Base-by-base conservation (phyloP, 1,284 basidiomycete species). In the Rhodotorula glutinis region DNA sequence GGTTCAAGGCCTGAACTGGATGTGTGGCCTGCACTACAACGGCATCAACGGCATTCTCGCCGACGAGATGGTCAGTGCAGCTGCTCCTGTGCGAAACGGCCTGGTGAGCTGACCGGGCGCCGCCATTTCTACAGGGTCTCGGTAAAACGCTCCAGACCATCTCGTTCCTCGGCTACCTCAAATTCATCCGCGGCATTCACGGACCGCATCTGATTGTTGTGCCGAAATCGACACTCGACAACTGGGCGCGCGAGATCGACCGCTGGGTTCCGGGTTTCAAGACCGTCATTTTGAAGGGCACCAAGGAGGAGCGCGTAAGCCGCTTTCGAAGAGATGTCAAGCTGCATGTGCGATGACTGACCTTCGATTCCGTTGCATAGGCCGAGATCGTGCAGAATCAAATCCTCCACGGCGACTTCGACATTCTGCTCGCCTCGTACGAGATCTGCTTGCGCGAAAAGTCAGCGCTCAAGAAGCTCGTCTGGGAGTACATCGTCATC, bases 131-230 rank as follows among this genome's bases (percentile, higher is more conserved):
- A 8, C 77, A 94, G 92, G 95, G 95, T 80, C 87, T 98, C 43
- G 95, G 96, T 46, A 98, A 98, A 84, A 98, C 95, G 0, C 83
- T 98, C 0, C 95, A 99, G 82, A 98, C 94, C 0, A 96, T 98
- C 75, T 90, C 95, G 0, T 99, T 98, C 85, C 86, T 99, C 38
- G 87, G 92, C 1, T 98, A 96, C 79, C 88, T 98, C 70, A 91
- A 90, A 76, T 89, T 93, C 78, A 88, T 92, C 79, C 85, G 85
- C 44, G 83, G 85, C 71, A 88, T 86, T 61, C 74, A 80, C 23
- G 93, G 95, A 1, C 92, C 91, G 21, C 94, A 98, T 79, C 85
- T 98, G 30, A 87, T 99, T 73, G 91, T 98, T 64, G 96, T 98
- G 3, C 96, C 96, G 40, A 98, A 98, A 79, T 95, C 92, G 2